phyloP scores from a whole-genome alignment of 2,329 filamentous ascomycete species.

The Clonostachys chloroleuca region DNA sequence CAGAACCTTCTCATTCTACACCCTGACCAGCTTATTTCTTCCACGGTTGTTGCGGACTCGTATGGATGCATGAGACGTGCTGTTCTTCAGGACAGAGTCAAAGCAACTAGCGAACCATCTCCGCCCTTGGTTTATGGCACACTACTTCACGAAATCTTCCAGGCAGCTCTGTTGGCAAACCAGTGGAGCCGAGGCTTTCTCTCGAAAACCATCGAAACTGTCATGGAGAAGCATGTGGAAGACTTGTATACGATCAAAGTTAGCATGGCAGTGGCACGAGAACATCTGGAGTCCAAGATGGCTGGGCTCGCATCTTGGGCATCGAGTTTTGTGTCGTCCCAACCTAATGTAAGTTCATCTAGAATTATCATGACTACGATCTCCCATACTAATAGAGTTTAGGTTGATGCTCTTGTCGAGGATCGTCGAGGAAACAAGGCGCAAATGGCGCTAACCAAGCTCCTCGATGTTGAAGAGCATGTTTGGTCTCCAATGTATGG shows the following conservation, averaged over 20 bases:
- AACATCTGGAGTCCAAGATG: constrained; percentile 81
- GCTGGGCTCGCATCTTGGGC: constrained; percentile 81
- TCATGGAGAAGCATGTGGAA: constrained; percentile 77
- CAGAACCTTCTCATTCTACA: constrained; percentile 86
- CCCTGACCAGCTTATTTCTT: constrained; percentile 91
- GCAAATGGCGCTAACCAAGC: constrained; percentile 83
- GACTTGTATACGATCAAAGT: constrained; percentile 86
- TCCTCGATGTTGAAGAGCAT: constrained; percentile 95
- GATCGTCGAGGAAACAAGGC: constrained; percentile 74
- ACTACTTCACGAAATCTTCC: constrained; percentile 92
- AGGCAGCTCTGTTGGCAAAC: constrained; percentile 81
- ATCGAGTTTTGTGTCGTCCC: constrained; percentile 67
- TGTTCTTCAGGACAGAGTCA: constrained; percentile 91
- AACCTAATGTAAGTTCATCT: constrained; percentile 54
- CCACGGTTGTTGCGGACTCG: constrained; percentile 94
- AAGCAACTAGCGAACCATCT: constrained; percentile 77
- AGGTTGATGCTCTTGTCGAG: constrained; percentile 69
- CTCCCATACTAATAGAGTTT: constrained; percentile 18
- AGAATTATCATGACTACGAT: background rate
- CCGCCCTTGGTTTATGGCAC: constrained; percentile 87
- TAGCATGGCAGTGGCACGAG: constrained; percentile 64
- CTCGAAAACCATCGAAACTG: constrained; percentile 57
- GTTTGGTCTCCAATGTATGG: constrained; percentile 98
- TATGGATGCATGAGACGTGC: constrained; percentile 88
- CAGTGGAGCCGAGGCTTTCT: constrained; percentile 72